A percentile compares a stretch with the other conserved stretches of the same genome.
phyloP scores from a whole-genome alignment of 169 alveolate species.

The Sarcocystis neurona region DNA sequence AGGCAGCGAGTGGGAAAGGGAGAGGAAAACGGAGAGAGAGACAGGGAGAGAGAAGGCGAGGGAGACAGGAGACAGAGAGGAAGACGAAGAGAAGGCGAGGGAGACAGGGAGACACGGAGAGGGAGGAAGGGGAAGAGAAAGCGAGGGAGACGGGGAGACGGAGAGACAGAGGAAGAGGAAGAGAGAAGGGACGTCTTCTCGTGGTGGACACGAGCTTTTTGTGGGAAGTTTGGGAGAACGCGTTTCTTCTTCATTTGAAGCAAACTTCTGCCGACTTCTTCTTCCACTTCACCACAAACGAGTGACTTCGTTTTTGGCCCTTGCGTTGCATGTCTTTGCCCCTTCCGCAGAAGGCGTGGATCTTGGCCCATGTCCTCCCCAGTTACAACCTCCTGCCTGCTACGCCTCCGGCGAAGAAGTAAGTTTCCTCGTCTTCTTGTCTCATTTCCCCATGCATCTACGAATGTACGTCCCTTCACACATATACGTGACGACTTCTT shows the following conservation, averaged over 20 bases:
- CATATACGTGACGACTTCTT: too few relatives aligned
- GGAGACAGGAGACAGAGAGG: too few relatives aligned
- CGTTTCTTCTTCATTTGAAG: not conserved
- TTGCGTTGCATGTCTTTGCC: not conserved
- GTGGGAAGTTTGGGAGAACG: not conserved
- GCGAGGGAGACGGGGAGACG: too few relatives aligned
- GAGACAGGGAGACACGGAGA: too few relatives aligned
- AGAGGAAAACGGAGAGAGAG: too few relatives aligned
- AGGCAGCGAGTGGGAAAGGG: too few relatives aligned
- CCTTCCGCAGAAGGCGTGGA: conserved; percentile 47
- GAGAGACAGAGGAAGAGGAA: not conserved
- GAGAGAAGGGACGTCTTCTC: not conserved
- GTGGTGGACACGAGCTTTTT: not conserved
- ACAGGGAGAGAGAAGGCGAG: too few relatives aligned
- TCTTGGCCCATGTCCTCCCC: conserved; percentile 59
- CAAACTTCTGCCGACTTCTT: not conserved
- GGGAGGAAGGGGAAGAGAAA: too few relatives aligned
- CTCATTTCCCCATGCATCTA: not conserved
- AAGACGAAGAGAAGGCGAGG: too few relatives aligned
- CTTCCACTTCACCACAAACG: not conserved
- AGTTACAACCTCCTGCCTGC: conserved; percentile 54
- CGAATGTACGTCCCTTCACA: too few relatives aligned
- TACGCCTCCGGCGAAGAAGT: conserved; percentile 53
- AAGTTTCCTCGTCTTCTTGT: not conserved
- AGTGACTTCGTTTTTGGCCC: not conserved